Evolutionary conservation across 2,329 filamentous ascomycete genomes (phyloP).

Genomic region (Penicillium thymicola): DNA sequence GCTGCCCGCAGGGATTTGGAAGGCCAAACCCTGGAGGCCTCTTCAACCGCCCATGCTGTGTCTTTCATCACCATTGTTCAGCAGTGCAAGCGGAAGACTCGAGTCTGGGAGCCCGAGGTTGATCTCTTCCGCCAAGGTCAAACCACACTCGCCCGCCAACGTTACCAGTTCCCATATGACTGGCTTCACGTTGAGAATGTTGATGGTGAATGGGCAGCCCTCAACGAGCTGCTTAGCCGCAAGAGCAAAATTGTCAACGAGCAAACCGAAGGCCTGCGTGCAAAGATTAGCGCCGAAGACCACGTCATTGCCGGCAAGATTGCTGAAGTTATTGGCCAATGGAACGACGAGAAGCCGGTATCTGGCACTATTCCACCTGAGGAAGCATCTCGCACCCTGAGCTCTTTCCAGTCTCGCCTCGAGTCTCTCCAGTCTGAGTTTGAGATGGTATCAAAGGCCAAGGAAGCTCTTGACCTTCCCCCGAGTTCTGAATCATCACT

Average conservation of each 20-base stretch:
- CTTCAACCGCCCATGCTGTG: constrained; percentile 93
- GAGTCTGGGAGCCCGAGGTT: constrained; percentile 91
- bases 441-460: constrained; percentile 92
- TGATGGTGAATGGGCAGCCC: constrained; percentile 88
- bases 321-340: constrained; percentile 75
- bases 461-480: constrained; percentile 90
- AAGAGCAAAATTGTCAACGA: constrained; percentile 96
- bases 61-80: constrained; percentile 98
- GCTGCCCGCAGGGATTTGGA: constrained; percentile 88
- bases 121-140: constrained; percentile 95
- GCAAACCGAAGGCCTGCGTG: constrained; percentile 88
- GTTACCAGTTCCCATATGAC: constrained; percentile 88
- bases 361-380: constrained; percentile 91
- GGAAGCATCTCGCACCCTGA: constrained; percentile 77
- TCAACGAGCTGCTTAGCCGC: constrained; percentile 86
- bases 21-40: constrained; percentile 84
- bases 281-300: constrained; percentile 93
- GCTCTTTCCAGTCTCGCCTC: constrained; percentile 78
- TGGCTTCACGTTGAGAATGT: constrained; percentile 97
- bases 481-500: constrained; percentile 77
- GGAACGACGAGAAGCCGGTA: constrained; percentile 96
- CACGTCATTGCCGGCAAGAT: constrained; percentile 88
- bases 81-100: constrained; percentile 90
- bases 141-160: constrained; percentile 82
- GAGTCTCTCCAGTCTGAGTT: constrained; percentile 81